Base-by-base conservation (phyloP, 208 protist genomes). In the Acanthamoeba castellanii region DNA sequence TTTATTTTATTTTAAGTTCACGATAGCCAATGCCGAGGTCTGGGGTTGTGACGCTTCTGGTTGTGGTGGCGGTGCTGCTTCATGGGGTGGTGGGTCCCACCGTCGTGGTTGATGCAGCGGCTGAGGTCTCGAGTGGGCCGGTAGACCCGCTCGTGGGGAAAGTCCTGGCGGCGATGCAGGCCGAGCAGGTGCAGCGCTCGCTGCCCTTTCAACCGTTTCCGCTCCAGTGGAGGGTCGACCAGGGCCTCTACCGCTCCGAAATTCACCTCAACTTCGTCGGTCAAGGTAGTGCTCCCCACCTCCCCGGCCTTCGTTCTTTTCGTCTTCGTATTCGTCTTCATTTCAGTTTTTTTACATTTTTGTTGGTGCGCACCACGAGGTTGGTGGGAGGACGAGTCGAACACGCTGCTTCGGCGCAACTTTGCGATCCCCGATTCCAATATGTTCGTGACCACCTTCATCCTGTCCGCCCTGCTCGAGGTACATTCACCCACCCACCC, bases 371-470 rank as follows among this genome's bases (percentile, higher is more conserved):
- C 5, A 3, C 4, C 42, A n/a, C n/a, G n/a, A 85, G 76, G 76
- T 1, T 85, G 76, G 76, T 85, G 30, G 47, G 85, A 91, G 3
- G 85, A 91, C 20, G 85, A 64, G 20, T 2, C 34, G 27, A 74
- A 91, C 57, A 91, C 85, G 7, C 57, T 91, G 11, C 30, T 91
- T 2, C 85, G 85, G 8, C 85, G 85, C 47, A 37, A 91, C 57
- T 91, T 91, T 91, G 85, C 85, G 1, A 91, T 91, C 2, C 85
- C 85, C 1, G 85, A 91, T 25, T 91, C 85, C 47, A 91, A 91
- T 57, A 91, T 91, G 85, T 91, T 91, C 27, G 85, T 91, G 32
- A 91, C 85, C 85, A 72, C 27, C 13, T 91, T 91, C 37, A 30
- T 91, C 57, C 55, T 91, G 5, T 45, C 57, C 3, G 50, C 85